Conservation (phyloP, 176 grass and related monocot species). For the Raddia guianensis region DNA sequence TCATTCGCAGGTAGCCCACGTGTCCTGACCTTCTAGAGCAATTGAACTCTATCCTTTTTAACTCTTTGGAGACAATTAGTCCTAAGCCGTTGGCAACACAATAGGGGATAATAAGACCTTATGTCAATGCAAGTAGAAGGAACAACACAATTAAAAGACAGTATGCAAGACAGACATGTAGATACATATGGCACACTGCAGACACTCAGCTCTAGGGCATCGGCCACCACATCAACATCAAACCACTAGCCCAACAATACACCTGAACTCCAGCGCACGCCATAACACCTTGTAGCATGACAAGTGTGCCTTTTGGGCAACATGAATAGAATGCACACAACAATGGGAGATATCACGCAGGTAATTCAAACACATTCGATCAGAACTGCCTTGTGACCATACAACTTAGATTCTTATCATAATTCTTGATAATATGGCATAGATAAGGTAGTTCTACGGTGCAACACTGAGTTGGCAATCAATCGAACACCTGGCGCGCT, state of each 20-base stretch:
- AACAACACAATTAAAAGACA: conserved; percentile 3
- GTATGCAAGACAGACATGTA: neutral
- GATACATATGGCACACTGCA: neutral
- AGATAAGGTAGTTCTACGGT: neutral
- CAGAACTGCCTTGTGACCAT: too few species aligned
- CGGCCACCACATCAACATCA: too few species aligned
- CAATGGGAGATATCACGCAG: neutral
- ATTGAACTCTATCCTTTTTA: too few species aligned
- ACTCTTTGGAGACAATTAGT: conserved; percentile 73
- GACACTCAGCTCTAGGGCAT: neutral
- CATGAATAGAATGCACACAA: conserved; percentile 9
- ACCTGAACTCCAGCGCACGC: neutral
- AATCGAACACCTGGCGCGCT: conserved; percentile 24
- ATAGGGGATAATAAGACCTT: conserved; percentile 4
- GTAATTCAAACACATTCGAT: neutral
- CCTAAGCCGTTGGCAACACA: conserved; percentile 58
- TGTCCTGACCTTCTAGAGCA: too few species aligned
- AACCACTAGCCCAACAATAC: neutral
- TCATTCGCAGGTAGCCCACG: too few species aligned
- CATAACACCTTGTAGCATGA: neutral
- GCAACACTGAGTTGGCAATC: neutral
- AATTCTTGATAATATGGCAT: neutral
- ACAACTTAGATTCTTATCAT: neutral
- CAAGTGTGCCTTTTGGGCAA: conserved; percentile 3
- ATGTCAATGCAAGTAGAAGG: neutral